Base-by-base conservation (phyloP, 768 basidiomycete genomes). In the Paxillus rubicundulus region DNA sequence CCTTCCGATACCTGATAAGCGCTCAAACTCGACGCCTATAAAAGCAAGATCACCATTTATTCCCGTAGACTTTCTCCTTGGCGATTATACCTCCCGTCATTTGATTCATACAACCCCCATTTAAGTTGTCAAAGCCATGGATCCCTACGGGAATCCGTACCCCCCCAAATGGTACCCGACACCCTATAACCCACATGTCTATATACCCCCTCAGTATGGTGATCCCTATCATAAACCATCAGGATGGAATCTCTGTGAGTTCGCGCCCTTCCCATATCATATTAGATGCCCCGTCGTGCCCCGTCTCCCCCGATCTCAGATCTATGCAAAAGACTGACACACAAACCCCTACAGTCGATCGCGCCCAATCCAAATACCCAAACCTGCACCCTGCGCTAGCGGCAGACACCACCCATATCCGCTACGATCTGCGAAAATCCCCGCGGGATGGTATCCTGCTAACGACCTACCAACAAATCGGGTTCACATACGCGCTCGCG, bases 331-430 rank as follows among this genome's bases (percentile, higher is more conserved):
- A 20, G 5, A 5, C 33, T 16, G 10, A 36, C n/a, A 13, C 3
- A 33, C 13, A 33, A 33, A 14, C 20, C 17, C 6, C 28, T 21
- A 10, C 43, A 69, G 69, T 42, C 16, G 53, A 66, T 39, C 65
- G 37, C 42, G 4, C 43, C 1, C 57, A 60, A 46, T 69, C 78
- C 1, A 77, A 77, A 65, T 76, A 78, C 61, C 77, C 82, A n/a
- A 70, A 64, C 33, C 64, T 85, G 17, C 77, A 84, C 61, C 79
- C 81, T 2, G 71, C 72, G 20, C 75, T 86, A 13, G 82, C 80
- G 16, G 69, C 71, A 8, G 81, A 82, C 54, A 72, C 72, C 27
- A 80, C 82, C 0, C 63, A 72, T 9, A 59, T 83, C 9, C 75
- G 74, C 16, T 82, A 78, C 57, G 79, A 85, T 54, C 56, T 82